Evolutionary conservation across 2,329 filamentous ascomycete species (phyloP).

Genomic region (Metarhizium sp.): DNA sequence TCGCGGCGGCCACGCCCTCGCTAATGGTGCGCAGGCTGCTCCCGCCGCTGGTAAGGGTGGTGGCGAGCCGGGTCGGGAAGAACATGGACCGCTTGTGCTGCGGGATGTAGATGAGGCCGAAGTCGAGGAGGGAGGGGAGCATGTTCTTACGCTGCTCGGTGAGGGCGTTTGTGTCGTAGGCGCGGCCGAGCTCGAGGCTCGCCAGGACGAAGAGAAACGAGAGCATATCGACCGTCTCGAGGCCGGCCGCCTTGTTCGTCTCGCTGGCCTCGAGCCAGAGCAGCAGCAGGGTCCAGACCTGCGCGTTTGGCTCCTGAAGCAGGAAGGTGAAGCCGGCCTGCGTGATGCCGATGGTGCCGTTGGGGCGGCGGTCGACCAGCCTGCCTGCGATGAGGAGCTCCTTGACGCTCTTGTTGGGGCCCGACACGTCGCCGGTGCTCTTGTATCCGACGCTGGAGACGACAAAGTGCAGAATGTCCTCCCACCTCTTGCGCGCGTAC

Average conservation of each 20-base stretch:
- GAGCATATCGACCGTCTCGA: constrained; percentile 88
- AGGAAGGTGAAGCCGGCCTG: constrained; percentile 91
- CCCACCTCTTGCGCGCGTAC: constrained; percentile 85
- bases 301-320: constrained; percentile 88
- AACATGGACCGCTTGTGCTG: constrained; percentile 49
- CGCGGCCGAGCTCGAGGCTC: constrained; percentile 81
- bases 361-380: constrained; percentile 58
- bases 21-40: constrained; percentile 61
- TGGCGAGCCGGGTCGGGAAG: constrained; percentile 90
- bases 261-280: constrained; percentile 85
- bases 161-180: constrained; percentile 80
- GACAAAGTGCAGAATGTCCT: constrained; percentile 91
- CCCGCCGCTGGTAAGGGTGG: constrained; percentile 81
- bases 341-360: constrained; percentile 71
- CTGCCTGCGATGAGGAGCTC: constrained; percentile 71
- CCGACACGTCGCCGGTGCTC: constrained; percentile 35
- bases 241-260: constrained; percentile 43
- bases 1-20: constrained; percentile 59
- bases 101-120: constrained; percentile 79
- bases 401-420: constrained; percentile 70
- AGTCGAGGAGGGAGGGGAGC: constrained; percentile 83
- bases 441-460: constrained; percentile 63
- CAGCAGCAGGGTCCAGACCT: constrained; percentile 92
- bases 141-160: constrained; percentile 76
- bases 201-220: constrained; percentile 95